Evolutionary conservation across 2,329 filamentous ascomycete genomes (phyloP).

Genomic region (Penicillium sp.): DNA sequence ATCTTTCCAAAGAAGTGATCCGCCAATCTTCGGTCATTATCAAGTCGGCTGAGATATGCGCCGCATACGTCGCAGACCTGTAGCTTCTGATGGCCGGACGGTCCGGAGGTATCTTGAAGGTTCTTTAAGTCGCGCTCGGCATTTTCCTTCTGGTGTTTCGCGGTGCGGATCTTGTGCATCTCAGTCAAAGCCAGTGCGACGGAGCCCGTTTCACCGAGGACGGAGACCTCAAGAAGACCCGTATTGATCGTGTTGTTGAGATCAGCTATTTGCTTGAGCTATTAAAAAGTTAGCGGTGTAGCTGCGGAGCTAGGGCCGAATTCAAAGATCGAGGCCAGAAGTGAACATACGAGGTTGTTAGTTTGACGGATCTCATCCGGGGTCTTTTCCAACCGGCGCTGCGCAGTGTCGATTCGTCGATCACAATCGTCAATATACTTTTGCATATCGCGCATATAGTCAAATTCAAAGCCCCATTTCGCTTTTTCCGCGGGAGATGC

Average conservation of each 20-base stretch:
- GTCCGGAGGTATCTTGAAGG: conserved; percentile 87
- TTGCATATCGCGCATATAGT: conserved; percentile 94
- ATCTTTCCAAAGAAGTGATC: conserved; percentile 99
- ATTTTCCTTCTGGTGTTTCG: conserved; percentile 79
- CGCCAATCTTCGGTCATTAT: conserved; percentile 90
- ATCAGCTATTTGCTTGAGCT: conserved; percentile 83
- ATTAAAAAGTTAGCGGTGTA: neutral
- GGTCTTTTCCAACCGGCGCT: conserved; percentile 91
- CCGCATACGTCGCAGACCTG: conserved; percentile 99
- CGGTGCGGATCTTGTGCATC: conserved; percentile 80
- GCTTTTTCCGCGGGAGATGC: conserved; percentile 72
- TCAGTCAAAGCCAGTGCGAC: conserved; percentile 85
- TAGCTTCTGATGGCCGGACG: conserved; percentile 93
- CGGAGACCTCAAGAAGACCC: conserved; percentile 81
- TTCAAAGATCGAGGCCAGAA: neutral
- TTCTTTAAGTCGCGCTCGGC: conserved; percentile 87
- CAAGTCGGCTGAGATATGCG: conserved; percentile 86
- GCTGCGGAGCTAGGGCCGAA: no score
- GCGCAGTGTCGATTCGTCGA: conserved; percentile 84
- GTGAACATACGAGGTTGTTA: conserved; percentile 68
- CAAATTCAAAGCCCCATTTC: conserved; percentile 88
- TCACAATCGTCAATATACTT: conserved; percentile 98
- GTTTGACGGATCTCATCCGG: conserved; percentile 97
- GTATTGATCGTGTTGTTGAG: conserved; percentile 76
- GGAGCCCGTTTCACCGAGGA: conserved; percentile 78